Conservation (phyloP, 306 rosid species). For the Lathyrus sativus region DNA sequence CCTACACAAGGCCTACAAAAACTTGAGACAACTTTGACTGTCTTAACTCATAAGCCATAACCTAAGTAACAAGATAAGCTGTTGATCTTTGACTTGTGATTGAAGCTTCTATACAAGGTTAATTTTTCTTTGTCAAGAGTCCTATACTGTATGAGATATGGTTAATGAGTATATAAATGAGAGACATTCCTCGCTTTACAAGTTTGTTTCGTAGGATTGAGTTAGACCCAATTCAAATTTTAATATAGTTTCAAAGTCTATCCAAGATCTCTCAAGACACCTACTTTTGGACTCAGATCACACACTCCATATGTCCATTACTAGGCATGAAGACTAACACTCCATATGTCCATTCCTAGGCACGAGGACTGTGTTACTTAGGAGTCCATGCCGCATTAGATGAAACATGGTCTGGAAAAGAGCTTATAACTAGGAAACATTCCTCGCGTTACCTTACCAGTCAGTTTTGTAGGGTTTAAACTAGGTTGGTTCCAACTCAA, state of each 20-base stretch:
- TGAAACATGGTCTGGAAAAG: background rate
- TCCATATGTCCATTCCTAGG: background rate
- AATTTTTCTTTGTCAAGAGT: background rate
- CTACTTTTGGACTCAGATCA: background rate
- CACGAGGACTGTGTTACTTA: background rate
- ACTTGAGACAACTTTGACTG: background rate
- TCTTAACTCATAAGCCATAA: background rate
- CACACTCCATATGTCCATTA: background rate
- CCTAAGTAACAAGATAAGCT: background rate
- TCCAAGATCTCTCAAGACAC: background rate
- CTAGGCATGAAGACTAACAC: background rate
- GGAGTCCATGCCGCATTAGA: background rate
- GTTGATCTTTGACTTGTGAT: background rate
- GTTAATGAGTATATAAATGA: background rate
- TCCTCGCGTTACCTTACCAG: background rate
- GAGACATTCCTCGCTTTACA: background rate
- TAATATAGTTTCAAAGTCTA: background rate
- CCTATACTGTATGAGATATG: too few species aligned
- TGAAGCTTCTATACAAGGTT: background rate
- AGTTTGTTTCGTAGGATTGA: background rate
- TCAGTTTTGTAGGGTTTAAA: background rate
- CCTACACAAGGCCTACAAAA: too few species aligned
- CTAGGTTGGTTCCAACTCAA: background rate
- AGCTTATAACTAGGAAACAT: background rate
- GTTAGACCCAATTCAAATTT: background rate